A percentile compares a stretch with the other conserved stretches of the same genome.
Evolutionary conservation across 176 grass and related monocot species (phyloP).

Genomic region (Areca catechu): DNA sequence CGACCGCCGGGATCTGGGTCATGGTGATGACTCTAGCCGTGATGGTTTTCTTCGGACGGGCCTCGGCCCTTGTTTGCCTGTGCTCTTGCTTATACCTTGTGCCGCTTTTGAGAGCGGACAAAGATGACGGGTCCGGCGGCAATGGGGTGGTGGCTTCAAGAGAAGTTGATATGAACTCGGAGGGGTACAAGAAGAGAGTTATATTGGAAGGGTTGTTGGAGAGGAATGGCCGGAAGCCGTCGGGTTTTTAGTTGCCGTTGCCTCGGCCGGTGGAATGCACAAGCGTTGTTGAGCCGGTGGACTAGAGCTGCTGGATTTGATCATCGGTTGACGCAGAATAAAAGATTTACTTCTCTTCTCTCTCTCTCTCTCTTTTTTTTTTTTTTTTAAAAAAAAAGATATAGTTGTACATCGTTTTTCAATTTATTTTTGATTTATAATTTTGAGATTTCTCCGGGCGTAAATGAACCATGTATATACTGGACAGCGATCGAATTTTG

Average conservation of each 20-base stretch:
- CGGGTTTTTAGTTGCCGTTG: neutral
- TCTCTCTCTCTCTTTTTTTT: no score
- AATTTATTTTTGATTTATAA: no score
- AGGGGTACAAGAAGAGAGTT: conserved; percentile 43
- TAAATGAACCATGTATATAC: no score
- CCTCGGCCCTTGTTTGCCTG: conserved; percentile 34
- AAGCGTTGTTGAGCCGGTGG: no score
- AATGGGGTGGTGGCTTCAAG: neutral
- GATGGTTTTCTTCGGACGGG: conserved; percentile 37
- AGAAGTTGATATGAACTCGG: conserved; percentile 16
- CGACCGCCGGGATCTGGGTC: conserved; percentile 22
- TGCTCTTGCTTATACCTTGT: conserved; percentile 44
- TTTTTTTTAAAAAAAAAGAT: no score
- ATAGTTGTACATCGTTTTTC: no score
- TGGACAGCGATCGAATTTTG: no score
- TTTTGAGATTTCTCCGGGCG: no score
- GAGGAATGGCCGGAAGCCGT: conserved; percentile 12
- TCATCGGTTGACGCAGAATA: no score
- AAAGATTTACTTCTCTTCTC: no score
- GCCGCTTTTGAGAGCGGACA: neutral
- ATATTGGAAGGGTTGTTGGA: conserved; percentile 33
- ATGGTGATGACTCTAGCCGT: conserved; percentile 32
- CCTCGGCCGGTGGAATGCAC: no score
- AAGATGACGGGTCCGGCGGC: neutral
- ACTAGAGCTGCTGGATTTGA: no score